phyloP scores from a whole-genome alignment of 2,329 filamentous ascomycete genomes.

The Claviceps sp. region DNA sequence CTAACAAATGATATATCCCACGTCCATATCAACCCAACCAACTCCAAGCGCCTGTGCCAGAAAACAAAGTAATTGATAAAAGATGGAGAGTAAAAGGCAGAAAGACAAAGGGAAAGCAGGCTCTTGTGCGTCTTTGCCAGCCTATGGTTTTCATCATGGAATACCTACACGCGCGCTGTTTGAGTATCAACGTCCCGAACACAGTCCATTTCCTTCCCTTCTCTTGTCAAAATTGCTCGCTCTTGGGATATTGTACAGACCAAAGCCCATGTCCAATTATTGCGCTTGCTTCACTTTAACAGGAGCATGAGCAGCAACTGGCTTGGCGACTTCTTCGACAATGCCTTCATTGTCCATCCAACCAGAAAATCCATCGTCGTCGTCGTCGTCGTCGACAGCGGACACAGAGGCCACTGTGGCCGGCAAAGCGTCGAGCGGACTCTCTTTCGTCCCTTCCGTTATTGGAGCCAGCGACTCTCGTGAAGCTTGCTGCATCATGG shows the following conservation, averaged over 20 bases:
- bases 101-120: neutral
- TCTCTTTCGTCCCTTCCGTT: neutral
- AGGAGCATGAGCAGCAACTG: neutral
- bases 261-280: neutral
- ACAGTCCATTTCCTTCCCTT: neutral
- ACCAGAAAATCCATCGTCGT: conserved; percentile 14
- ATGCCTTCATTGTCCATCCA: conserved; percentile 15
- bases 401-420: conserved; percentile 1
- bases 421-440: conserved; percentile 8
- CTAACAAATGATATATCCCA: too few species aligned
- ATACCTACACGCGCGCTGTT: neutral
- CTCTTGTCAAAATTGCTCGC: neutral
- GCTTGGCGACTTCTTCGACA: neutral
- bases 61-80: neutral
- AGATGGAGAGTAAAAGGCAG: neutral
- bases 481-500: neutral
- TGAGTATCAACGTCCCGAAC: neutral
- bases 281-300: neutral
- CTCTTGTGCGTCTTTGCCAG: neutral
- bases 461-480: neutral
- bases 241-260: neutral
- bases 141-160: neutral
- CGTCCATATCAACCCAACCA: neutral
- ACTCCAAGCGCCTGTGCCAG: conserved; percentile 1
- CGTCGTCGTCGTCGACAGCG: conserved; percentile 6